Conservation (phyloP, 2,329 filamentous ascomycete genomes). For the Ambrosiella xylebori region DNA sequence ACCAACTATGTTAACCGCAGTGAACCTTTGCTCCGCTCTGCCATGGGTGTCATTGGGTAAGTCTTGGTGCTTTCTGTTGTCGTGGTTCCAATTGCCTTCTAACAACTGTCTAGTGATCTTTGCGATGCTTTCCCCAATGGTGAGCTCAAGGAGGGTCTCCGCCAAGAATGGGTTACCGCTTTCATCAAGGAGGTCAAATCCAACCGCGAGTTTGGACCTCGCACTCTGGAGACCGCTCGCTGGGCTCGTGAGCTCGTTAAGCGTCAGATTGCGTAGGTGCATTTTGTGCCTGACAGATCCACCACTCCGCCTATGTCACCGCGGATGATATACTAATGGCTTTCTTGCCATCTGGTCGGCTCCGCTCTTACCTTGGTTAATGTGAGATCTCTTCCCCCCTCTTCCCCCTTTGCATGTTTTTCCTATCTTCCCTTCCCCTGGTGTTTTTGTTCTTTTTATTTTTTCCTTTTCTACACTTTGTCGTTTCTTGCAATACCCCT, state of each 20-base stretch:
- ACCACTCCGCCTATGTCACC: no score
- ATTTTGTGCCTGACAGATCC: no score
- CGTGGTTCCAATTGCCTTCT: conserved; percentile 17
- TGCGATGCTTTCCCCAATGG: conserved; percentile 87
- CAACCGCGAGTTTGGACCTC: conserved; percentile 69
- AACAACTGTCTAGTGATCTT: conserved; percentile 52
- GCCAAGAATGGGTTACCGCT: conserved; percentile 71
- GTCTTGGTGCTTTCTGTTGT: conserved; percentile 18
- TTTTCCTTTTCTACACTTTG: conserved; percentile 8
- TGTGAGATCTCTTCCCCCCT: not conserved
- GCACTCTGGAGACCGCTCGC: conserved; percentile 84
- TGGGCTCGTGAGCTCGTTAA: conserved; percentile 98
- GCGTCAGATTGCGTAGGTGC: conserved; percentile 44
- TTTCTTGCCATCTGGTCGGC: conserved; percentile 3
- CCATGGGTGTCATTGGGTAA: conserved; percentile 94
- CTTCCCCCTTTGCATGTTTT: conserved; percentile 4
- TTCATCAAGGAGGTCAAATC: conserved; percentile 86
- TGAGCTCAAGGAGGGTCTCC: conserved; percentile 69
- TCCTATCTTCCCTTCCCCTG: conserved; percentile 4
- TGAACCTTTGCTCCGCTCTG: conserved; percentile 78
- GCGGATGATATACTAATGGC: conserved; percentile 5
- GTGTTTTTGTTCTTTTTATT: conserved; percentile 14
- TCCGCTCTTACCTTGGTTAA: not conserved
- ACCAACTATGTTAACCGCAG: conserved; percentile 65
- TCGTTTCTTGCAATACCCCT: conserved; percentile 14